phyloP scores from a whole-genome alignment of 306 rosid genomes.

The Parietaria judaica region DNA sequence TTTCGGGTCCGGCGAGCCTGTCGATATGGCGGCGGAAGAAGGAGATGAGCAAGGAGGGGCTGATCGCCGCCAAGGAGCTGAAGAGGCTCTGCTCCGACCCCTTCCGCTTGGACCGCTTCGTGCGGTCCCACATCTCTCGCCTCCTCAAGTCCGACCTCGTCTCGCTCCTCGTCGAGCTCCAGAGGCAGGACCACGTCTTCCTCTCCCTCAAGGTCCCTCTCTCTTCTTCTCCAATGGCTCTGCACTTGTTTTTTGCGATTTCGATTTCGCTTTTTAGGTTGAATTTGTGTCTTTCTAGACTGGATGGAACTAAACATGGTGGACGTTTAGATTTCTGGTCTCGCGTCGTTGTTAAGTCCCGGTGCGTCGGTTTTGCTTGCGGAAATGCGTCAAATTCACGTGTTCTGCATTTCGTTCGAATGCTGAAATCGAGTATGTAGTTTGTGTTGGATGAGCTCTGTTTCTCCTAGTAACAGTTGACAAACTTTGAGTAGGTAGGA shows the following conservation, averaged over 20 bases:
- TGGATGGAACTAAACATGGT: background rate
- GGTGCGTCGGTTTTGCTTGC: too few relatives aligned
- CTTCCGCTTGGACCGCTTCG: constrained; percentile 50
- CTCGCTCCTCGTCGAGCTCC: constrained; percentile 65
- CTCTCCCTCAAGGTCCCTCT: constrained; percentile 57
- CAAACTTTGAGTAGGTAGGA: too few relatives aligned
- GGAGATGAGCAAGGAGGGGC: constrained; percentile 88
- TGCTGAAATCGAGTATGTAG: too few relatives aligned
- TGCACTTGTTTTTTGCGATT: background rate
- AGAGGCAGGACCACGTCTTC: constrained; percentile 66
- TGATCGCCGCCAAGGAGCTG: constrained; percentile 64
- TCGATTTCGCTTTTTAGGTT: background rate
- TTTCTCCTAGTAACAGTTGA: too few relatives aligned
- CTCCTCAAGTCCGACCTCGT: constrained; percentile 83
- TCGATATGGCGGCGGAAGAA: constrained; percentile 93
- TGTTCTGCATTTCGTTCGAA: too few relatives aligned
- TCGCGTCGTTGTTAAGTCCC: too few relatives aligned
- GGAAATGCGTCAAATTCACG: too few relatives aligned
- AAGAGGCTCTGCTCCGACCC: constrained; percentile 51
- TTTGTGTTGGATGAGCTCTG: too few relatives aligned
- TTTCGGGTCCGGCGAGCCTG: constrained; percentile 55
- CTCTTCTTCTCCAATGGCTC: background rate
- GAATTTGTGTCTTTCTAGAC: background rate
- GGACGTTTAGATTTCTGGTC: too few relatives aligned
- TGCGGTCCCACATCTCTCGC: constrained; percentile 64